A percentile compares a stretch with the other conserved stretches of the same genome.
Conservation (phyloP, 106 monocot species). For the Chionographis japonica region DNA sequence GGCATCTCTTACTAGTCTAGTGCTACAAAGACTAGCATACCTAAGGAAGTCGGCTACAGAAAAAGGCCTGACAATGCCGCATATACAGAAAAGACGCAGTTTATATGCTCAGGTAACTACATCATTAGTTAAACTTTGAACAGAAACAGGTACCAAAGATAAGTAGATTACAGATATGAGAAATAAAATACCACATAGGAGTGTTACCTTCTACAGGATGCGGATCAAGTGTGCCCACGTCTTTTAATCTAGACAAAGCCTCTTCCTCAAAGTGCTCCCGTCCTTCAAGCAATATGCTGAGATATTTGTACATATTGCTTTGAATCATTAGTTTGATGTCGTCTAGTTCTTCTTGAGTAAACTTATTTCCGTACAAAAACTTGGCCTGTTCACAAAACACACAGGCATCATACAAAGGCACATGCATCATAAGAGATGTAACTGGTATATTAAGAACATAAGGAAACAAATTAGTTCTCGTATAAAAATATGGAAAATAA, state of each 20-base stretch:
- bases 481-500: too few species aligned
- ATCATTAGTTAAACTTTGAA: not conserved
- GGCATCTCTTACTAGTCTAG: too few species aligned
- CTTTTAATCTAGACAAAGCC: conserved; percentile 33
- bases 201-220: conserved; percentile 23
- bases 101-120: too few species aligned
- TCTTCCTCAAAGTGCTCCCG: conserved; percentile 95
- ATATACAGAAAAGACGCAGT: too few species aligned
- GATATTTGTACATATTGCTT: conserved; percentile 94
- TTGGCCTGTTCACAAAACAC: conserved; percentile 47
- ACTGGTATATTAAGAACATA: not conserved
- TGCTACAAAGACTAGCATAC: too few species aligned
- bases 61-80: too few species aligned
- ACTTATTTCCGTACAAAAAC: conserved; percentile 76
- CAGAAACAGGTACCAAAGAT: not conserved
- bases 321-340: conserved; percentile 88
- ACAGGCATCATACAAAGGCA: not conserved
- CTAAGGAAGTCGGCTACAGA: too few species aligned
- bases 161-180: not conserved
- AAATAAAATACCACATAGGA: not conserved
- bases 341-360: conserved; percentile 67
- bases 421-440: not conserved
- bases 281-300: conserved; percentile 90
- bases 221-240: conserved; percentile 11
- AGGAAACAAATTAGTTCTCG: too few species aligned